phyloP scores from a whole-genome alignment of 345 rosid species.

The Camelina neglecta region DNA sequence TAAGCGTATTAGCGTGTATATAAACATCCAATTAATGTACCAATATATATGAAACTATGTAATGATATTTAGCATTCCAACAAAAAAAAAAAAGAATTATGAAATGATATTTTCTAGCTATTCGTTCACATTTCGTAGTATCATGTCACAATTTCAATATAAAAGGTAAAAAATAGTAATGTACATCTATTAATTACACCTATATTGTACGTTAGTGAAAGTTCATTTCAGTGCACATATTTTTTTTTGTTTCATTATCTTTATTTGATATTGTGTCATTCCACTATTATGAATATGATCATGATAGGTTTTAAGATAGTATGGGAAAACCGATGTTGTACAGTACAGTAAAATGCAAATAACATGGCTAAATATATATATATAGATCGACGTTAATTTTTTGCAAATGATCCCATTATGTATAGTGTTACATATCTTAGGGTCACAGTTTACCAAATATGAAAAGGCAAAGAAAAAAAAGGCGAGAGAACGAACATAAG shows the following conservation, averaged over 20 bases:
- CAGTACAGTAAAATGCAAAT: background rate
- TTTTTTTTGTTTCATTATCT: background rate
- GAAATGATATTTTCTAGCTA: background rate
- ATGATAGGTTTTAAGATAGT: slow-evolving; percentile 8
- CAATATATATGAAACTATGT: background rate
- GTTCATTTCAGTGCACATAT: background rate
- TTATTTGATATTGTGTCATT: background rate
- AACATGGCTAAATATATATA: background rate
- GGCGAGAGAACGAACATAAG: slow-evolving; percentile 22
- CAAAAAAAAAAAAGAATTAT: background rate
- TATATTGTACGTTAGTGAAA: background rate
- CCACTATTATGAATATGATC: background rate
- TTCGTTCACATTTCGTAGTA: background rate
- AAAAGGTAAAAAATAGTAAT: background rate
- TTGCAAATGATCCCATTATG: background rate
- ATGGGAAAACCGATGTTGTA: background rate
- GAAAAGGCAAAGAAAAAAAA: slow-evolving; percentile 35
- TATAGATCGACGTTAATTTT: background rate
- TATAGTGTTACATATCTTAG: background rate
- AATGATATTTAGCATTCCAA: background rate
- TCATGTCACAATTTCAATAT: background rate
- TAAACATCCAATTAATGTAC: background rate
- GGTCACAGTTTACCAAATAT: slow-evolving; percentile 5
- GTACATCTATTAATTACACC: slow-evolving; percentile 9
- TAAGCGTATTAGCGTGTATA: background rate